Percentiles rank a stretch among this genome's conserved stretches.
phyloP scores from a whole-genome alignment of 2,329 filamentous ascomycete genomes.

The Fusarium staphyleae region DNA sequence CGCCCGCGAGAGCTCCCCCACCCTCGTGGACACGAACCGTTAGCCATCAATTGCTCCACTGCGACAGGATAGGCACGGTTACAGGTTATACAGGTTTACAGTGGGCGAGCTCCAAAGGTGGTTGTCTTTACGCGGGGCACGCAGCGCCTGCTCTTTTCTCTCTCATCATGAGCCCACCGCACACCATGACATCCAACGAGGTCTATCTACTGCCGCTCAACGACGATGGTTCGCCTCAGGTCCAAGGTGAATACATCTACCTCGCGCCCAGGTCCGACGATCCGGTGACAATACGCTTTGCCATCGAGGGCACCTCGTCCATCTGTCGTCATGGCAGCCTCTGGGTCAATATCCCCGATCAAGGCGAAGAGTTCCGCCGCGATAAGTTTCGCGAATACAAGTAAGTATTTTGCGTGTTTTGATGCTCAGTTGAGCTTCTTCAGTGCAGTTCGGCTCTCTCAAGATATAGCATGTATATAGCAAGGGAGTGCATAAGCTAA shows the following conservation, averaged over 20 bases:
- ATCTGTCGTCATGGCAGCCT: constrained; percentile 94
- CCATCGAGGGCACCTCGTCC: constrained; percentile 92
- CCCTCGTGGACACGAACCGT: constrained; percentile 29
- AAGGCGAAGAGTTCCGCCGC: constrained; percentile 77
- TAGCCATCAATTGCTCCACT: constrained; percentile 33
- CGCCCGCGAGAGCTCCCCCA: constrained; percentile 25
- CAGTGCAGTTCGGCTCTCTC: not conserved
- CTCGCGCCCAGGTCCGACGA: constrained; percentile 76
- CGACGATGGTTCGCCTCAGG: constrained; percentile 89
- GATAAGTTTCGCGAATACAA: constrained; percentile 86
- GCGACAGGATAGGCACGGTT: constrained; percentile 26
- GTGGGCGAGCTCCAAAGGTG: constrained; percentile 26
- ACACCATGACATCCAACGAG: constrained; percentile 70
- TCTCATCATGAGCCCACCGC: constrained; percentile 60
- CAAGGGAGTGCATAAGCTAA: constrained; percentile 15
- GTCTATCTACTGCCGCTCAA: constrained; percentile 91
- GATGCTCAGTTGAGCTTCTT: constrained; percentile 10
- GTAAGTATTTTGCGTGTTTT: constrained; percentile 59
- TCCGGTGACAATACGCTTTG: constrained; percentile 84
- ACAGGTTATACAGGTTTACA: constrained; percentile 31
- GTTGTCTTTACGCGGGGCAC: constrained; percentile 41
- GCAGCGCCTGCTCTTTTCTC: constrained; percentile 42
- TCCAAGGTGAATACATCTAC: constrained; percentile 91
- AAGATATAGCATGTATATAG: not conserved
- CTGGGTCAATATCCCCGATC: constrained; percentile 92